A percentile compares a stretch with the other conserved stretches of the same genome.
Evolutionary conservation across 129 eudicot species (phyloP).

Genomic region (Dittrichia graveolens): DNA sequence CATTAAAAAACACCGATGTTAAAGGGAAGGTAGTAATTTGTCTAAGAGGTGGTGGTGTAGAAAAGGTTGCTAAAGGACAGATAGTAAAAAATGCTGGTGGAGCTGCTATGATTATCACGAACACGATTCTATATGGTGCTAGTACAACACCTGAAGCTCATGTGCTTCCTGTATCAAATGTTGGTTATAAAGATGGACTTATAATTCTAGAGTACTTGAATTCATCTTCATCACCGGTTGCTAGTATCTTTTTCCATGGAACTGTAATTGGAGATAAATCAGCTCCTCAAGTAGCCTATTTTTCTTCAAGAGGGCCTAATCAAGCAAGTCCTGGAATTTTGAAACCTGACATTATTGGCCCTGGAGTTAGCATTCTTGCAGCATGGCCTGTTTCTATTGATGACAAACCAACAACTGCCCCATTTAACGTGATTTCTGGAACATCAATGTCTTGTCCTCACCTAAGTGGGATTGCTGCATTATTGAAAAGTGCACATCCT

Average conservation of each 20-base stretch:
- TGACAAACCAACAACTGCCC: conserved; percentile 20
- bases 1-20: conserved; percentile 43
- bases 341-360: conserved; percentile 56
- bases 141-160: conserved; percentile 48
- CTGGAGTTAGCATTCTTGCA: conserved; percentile 56
- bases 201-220: conserved; percentile 41
- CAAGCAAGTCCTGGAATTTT: conserved; percentile 48
- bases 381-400: conserved; percentile 47
- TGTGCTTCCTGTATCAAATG: conserved; percentile 59
- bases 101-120: conserved; percentile 67
- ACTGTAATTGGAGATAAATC: conserved; percentile 37
- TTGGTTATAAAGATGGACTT: conserved; percentile 43
- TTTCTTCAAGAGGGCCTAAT: conserved; percentile 52
- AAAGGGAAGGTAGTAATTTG: conserved; percentile 57
- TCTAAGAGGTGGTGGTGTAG: conserved; percentile 36
- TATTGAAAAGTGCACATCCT: conserved; percentile 51
- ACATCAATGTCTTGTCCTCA: conserved; percentile 62
- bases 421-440: conserved; percentile 46
- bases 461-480: conserved; percentile 48
- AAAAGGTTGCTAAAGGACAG: conserved; percentile 42
- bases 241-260: conserved; percentile 52
- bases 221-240: conserved; percentile 46
- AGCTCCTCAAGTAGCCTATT: conserved; percentile 49
- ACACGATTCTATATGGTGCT: conserved; percentile 32
- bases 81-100: conserved; percentile 60